Base-by-base conservation (phyloP, 1,284 basidiomycete genomes). In the Boletus holoroseus region DNA sequence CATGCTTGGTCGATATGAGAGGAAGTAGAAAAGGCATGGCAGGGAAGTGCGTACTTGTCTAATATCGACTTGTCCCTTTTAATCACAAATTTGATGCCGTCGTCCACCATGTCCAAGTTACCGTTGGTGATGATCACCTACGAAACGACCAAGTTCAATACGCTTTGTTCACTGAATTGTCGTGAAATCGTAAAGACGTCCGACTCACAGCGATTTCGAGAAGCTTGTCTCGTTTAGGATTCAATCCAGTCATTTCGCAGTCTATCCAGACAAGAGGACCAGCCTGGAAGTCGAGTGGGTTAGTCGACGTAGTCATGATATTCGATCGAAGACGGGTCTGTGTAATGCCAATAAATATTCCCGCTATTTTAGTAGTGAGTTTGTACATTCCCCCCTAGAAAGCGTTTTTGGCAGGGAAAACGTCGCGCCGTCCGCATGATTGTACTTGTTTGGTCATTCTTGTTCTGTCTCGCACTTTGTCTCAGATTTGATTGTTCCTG, bases 211-310 rank as follows among this genome's bases (percentile, higher is more conserved):
- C 85, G 62, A 88, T 84, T 64, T 93, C 90, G 4, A 93, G 64
- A 22, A 46, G 44, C 11, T 46, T 46, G 44, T 46, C 44, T 28
- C 26, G 44, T n/a, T 46, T 46, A 0, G 26, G 75, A 61, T 86
- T 69, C 20, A 85, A 66, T 5, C 83, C 83, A 2, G 88, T 91
- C 91, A 93, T 93, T 69, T 93, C 90, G 62, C 89, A 90, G 65
- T 93, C 91, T 44, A 93, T 79, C 90, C 90, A 93, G 2, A 93
- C 87, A 43, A 93, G 69, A 8, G 91, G 89, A 0, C 87, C 86
- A 16, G 79, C 75, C 6, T 71, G 38, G 24, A 18, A 44, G 12
- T 18, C 44, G 5, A 46, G 6, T 4, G 6, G 44, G n/a, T n/a
- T 9, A 2, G 31, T 44, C 26, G 52, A 47, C 28, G 18, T 28